These are phyloP conservation scores for Pythium phragmiticola DNA, from an alignment of 352 stramenopile genomes.

Conservation along the genomic window DNA sequence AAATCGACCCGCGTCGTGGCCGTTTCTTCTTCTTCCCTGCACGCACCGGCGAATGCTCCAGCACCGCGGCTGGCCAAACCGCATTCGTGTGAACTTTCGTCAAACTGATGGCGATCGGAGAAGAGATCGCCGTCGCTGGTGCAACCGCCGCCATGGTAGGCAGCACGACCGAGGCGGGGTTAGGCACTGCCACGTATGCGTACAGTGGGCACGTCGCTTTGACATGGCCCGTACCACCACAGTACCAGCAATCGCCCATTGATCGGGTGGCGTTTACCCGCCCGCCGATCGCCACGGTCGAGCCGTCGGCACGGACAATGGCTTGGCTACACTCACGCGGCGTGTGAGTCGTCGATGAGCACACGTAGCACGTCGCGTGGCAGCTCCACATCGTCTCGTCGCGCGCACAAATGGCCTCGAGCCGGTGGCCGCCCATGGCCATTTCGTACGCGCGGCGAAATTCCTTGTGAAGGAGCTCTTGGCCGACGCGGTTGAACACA, in stretches of 20 bases:
- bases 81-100: not conserved
- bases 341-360: slow-evolving; percentile 41
- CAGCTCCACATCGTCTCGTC: slow-evolving; percentile 54
- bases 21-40: slow-evolving; percentile 67
- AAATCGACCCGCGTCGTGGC: slow-evolving; percentile 43
- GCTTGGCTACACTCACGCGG: slow-evolving; percentile 53
- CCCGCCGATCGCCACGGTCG: slow-evolving; percentile 12
- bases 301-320: slow-evolving; percentile 18
- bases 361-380: slow-evolving; percentile 68
- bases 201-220: slow-evolving; percentile 72
- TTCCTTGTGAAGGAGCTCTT: slow-evolving; percentile 57
- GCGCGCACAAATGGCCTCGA: slow-evolving; percentile 50
- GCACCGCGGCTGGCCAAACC: slow-evolving; percentile 12
- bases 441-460: slow-evolving; percentile 63
- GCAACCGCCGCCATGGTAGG: not conserved
- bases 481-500: slow-evolving; percentile 70
- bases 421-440: slow-evolving; percentile 39
- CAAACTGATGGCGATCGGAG: slow-evolving; percentile 16
- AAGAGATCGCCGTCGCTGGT: not conserved
- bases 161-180: not conserved
- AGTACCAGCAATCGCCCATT: slow-evolving; percentile 77
- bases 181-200: slow-evolving; percentile 21
- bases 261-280: slow-evolving; percentile 4
- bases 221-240: slow-evolving; percentile 64
- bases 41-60: slow-evolving; percentile 25